These are phyloP conservation scores for Bipolaris cookei DNA, from an alignment of 2,329 filamentous ascomycete species.

Conservation along the genomic window DNA sequence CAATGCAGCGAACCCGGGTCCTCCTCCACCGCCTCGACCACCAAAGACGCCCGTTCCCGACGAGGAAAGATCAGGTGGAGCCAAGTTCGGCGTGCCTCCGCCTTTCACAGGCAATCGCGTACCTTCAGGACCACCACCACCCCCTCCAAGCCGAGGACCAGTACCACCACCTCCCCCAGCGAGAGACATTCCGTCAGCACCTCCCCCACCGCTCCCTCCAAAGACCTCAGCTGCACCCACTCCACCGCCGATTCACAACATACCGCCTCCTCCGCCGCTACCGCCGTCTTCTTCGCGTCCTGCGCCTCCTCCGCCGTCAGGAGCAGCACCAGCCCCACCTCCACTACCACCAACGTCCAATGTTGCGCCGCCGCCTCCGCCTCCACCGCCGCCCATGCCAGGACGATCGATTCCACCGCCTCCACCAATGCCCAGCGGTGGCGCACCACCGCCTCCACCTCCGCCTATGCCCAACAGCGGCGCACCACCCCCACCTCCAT, in stretches of 20 bases:
- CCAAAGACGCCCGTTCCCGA: conserved; percentile 68
- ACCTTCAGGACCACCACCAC: conserved; percentile 71
- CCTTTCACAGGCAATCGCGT: conserved; percentile 71
- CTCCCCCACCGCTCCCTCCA: conserved; percentile 48
- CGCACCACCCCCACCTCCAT: conserved; percentile 54
- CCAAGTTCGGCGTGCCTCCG: conserved; percentile 78
- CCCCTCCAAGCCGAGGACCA: conserved; percentile 73
- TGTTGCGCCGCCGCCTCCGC: conserved; percentile 32
- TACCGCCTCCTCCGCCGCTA: conserved; percentile 33
- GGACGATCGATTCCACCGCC: conserved; percentile 38
- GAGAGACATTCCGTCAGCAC: conserved; percentile 49
- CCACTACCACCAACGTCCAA: conserved; percentile 35
- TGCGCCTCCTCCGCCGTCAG: conserved; percentile 34
- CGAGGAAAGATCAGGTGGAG: conserved; percentile 57
- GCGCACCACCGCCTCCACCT: conserved; percentile 47
- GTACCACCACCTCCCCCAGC: conserved; percentile 64
- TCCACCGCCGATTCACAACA: conserved; percentile 65
- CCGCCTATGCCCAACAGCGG: conserved; percentile 37
- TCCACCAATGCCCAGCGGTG: conserved; percentile 38
- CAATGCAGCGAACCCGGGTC: conserved; percentile 61
- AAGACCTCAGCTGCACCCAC: conserved; percentile 52
- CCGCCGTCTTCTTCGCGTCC: conserved; percentile 39
- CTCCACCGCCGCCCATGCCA: conserved; percentile 32
- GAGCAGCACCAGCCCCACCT: conserved; percentile 39
- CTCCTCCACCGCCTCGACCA: conserved; percentile 67